phyloP scores from a whole-genome alignment of 805 yeast species.

The Saccharomycopsis sp. region DNA sequence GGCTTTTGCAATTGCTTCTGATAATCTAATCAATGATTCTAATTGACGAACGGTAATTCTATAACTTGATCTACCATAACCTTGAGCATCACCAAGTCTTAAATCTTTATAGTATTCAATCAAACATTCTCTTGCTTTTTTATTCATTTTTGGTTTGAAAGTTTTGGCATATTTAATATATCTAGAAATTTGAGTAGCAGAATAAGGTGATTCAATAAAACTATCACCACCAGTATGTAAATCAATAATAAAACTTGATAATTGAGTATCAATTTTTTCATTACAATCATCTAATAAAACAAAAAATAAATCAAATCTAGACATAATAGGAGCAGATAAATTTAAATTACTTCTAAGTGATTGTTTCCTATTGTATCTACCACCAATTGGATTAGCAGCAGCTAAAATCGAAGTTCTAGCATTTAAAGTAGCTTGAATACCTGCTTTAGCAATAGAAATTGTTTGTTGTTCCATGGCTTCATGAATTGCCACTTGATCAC shows the following conservation, averaged over 20 bases:
- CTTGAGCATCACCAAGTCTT: slow-evolving; percentile 85
- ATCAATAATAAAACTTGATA: slow-evolving; percentile 88
- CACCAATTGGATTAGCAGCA: slow-evolving; percentile 94
- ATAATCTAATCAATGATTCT: slow-evolving; percentile 84
- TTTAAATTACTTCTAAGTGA: slow-evolving; percentile 78
- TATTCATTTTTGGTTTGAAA: slow-evolving; percentile 80
- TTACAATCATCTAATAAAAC: slow-evolving; percentile 93
- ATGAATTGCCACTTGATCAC: slow-evolving; percentile 89
- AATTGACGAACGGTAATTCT: slow-evolving; percentile 95
- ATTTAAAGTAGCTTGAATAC: slow-evolving; percentile 91
- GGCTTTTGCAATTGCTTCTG: slow-evolving; percentile 95
- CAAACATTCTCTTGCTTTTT: slow-evolving; percentile 66
- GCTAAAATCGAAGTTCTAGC: slow-evolving; percentile 95
- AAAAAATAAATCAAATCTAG: slow-evolving; percentile 91
- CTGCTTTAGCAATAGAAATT: slow-evolving; percentile 96
- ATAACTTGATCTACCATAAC: slow-evolving; percentile 74
- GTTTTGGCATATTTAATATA: slow-evolving; percentile 89
- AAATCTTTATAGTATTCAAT: slow-evolving; percentile 76
- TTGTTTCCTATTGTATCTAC: slow-evolving; percentile 80
- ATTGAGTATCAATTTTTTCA: slow-evolving; percentile 76
- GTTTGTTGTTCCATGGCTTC: slow-evolving; percentile 99
- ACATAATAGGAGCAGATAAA: slow-evolving; percentile 98
- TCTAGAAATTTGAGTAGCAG: slow-evolving; percentile 78
- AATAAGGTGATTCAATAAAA: slow-evolving; percentile 82
- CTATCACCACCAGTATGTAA: slow-evolving; percentile 84